Conservation (phyloP, 306 rosid species). For the Cucurbita maxima region DNA sequence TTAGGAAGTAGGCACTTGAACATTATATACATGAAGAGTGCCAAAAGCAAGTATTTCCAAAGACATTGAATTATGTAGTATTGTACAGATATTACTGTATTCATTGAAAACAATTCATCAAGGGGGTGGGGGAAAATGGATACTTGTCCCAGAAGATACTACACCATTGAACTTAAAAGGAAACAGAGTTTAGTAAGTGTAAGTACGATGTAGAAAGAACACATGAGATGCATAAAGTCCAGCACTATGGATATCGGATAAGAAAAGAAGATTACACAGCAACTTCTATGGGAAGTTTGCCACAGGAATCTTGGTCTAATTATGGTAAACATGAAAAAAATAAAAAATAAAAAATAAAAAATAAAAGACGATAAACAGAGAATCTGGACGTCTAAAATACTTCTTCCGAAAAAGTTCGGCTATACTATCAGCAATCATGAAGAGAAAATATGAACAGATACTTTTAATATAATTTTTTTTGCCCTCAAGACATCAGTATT, state of each 20-base stretch:
- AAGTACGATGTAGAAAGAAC: background rate
- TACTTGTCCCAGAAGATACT: background rate
- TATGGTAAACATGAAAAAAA: background rate
- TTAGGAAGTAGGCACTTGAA: constrained; percentile 4
- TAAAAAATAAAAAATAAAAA: no score
- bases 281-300: background rate
- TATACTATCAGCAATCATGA: background rate
- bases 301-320: background rate
- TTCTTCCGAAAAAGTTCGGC: background rate
- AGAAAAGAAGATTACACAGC: background rate
- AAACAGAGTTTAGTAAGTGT: background rate
- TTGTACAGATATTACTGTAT: background rate
- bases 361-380: no score
- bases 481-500: background rate
- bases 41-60: background rate
- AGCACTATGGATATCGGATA: background rate
- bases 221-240: background rate
- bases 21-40: background rate
- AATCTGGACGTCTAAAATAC: background rate
- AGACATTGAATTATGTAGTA: background rate
- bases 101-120: background rate
- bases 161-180: background rate
- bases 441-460: background rate
- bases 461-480: no score
- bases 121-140: background rate